phyloP scores from a whole-genome alignment of 176 grass and related monocot genomes.

The Chrysopogon serrulatus region DNA sequence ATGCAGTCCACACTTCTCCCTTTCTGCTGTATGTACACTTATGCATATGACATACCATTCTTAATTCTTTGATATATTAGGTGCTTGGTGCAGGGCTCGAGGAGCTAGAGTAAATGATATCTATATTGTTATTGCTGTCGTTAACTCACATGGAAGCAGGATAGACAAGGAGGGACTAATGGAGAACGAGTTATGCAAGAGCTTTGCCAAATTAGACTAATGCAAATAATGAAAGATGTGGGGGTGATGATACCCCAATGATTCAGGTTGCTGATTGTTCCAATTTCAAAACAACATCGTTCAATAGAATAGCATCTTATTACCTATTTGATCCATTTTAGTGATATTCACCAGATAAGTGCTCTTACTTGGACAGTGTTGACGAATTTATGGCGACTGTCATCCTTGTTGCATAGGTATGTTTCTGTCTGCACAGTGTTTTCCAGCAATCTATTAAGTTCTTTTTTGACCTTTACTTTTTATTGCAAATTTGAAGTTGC shows the following conservation, averaged over 20 bases:
- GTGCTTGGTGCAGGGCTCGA: conserved; percentile 92
- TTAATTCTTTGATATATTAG: conserved; percentile 43
- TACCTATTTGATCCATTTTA: conserved; percentile 26
- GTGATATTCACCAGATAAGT: conserved; percentile 60
- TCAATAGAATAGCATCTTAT: conserved; percentile 27
- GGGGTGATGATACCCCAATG: conserved; percentile 90
- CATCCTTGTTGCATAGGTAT: conserved; percentile 94
- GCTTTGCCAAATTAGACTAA: conserved; percentile 72
- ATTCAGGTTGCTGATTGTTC: conserved; percentile 60
- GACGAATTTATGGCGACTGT: conserved; percentile 88
- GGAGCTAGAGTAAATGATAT: conserved; percentile 91
- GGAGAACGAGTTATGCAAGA: conserved; percentile 87
- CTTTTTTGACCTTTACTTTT: conserved; percentile 20
- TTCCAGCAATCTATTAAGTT: conserved; percentile 12
- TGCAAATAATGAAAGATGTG: conserved; percentile 82
- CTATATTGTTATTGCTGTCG: conserved; percentile 68
- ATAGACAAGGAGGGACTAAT: conserved; percentile 90
- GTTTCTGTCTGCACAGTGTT: background rate
- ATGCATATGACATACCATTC: background rate
- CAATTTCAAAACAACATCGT: conserved; percentile 6
- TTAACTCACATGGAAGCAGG: conserved; percentile 36
- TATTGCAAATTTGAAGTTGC: conserved; percentile 52
- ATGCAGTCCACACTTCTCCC: background rate
- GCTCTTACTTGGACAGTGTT: conserved; percentile 87
- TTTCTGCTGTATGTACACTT: background rate